phyloP scores from a whole-genome alignment of 495 filamentous ascomycete species.

The Aspergillus homomorphus region DNA sequence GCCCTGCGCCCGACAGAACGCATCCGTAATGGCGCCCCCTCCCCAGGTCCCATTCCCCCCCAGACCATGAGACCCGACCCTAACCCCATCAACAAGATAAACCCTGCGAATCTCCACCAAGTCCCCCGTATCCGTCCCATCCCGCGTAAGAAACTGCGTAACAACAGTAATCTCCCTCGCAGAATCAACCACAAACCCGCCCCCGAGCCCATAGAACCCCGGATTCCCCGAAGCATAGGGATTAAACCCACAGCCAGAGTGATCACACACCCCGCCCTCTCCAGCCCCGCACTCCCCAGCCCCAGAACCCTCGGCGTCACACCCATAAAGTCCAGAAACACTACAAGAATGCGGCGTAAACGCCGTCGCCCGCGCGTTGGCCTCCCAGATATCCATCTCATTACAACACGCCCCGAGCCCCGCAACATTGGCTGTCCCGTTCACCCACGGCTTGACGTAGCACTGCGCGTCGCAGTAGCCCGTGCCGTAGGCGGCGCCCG shows the following conservation, averaged over 20 bases:
- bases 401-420: constrained; percentile 53
- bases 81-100: constrained; percentile 59
- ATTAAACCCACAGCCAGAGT: constrained; percentile 64
- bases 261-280: constrained; percentile 58
- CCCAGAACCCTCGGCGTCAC: constrained; percentile 49
- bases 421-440: constrained; percentile 54
- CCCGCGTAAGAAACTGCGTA: constrained; percentile 60
- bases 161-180: constrained; percentile 59
- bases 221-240: constrained; percentile 54
- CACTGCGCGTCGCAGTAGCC: constrained; percentile 74
- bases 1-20: constrained; percentile 17
- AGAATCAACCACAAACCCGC: constrained; percentile 54
- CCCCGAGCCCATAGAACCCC: constrained; percentile 57
- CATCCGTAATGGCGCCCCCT: constrained; percentile 27
- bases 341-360: constrained; percentile 59
- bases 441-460: constrained; percentile 52
- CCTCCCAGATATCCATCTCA: constrained; percentile 65
- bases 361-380: constrained; percentile 54
- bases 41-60: constrained; percentile 14
- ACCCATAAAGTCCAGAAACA: constrained; percentile 38
- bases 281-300: constrained; percentile 45
- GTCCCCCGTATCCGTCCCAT: constrained; percentile 27
- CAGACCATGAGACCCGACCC: constrained; percentile 41
- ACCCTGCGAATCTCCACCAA: constrained; percentile 56
- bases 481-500: constrained; percentile 62